Percentiles rank a stretch among this genome's conserved stretches.
Conservation (phyloP, 257 asterid genomes). For the Solanum sparsipilum region DNA sequence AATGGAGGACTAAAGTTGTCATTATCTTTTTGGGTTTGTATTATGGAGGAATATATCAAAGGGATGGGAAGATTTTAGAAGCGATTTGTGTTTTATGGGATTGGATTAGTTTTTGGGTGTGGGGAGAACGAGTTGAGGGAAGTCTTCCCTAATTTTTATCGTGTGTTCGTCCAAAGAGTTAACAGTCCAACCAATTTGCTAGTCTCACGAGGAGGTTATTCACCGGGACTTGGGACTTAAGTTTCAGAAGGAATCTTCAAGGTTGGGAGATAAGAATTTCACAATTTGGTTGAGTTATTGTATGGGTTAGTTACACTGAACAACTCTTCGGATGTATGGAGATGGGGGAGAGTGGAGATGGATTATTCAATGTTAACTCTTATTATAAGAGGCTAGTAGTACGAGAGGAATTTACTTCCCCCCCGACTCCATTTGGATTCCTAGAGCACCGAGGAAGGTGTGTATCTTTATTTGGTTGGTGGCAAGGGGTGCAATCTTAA, state of each 20-base stretch:
- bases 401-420: neutral
- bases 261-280: neutral
- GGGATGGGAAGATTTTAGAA: neutral
- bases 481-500: neutral
- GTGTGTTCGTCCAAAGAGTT: neutral
- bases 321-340: neutral
- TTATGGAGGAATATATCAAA: neutral
- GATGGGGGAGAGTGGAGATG: neutral
- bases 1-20: neutral
- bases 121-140: neutral
- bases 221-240: neutral
- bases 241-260: neutral
- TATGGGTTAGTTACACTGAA: neutral
- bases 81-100: neutral
- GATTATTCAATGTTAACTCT: neutral
- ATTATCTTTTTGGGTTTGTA: neutral
- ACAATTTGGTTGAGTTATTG: neutral
- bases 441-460: neutral
- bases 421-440: neutral
- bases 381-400: neutral
- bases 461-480: neutral
- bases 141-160: neutral
- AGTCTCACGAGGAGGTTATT: neutral
- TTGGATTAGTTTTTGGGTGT: neutral
- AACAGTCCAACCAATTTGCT: neutral